A percentile compares a stretch with the other conserved stretches of the same genome.
Conservation (phyloP, 495 filamentous ascomycete genomes). For the Aspergillus ostianus region DNA sequence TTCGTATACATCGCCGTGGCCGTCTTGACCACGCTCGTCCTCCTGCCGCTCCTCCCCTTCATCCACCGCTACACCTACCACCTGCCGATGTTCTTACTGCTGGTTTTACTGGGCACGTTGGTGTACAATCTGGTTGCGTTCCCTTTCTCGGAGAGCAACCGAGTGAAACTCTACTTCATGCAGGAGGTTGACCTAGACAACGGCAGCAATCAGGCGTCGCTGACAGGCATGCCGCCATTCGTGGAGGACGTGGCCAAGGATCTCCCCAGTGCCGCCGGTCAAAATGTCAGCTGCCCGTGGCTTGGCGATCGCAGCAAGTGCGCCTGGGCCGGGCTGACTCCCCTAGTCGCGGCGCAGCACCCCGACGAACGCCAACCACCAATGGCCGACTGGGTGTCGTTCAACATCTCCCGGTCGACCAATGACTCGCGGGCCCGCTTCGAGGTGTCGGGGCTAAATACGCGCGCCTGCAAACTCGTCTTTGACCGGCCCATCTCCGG, state of each 20-base stretch:
- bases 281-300: slow-evolving; percentile 54
- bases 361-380: slow-evolving; percentile 24
- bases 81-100: slow-evolving; percentile 71
- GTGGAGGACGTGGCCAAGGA: slow-evolving; percentile 61
- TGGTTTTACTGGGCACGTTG: slow-evolving; percentile 71
- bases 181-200: slow-evolving; percentile 79
- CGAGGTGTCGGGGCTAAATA: slow-evolving; percentile 61
- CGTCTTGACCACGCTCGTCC: slow-evolving; percentile 62
- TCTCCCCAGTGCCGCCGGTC: slow-evolving; percentile 69
- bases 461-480: slow-evolving; percentile 65
- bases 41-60: slow-evolving; percentile 80
- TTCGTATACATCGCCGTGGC: slow-evolving; percentile 70
- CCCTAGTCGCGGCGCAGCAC: slow-evolving; percentile 47
- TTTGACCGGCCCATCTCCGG: slow-evolving; percentile 61
- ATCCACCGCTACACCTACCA: slow-evolving; percentile 84
- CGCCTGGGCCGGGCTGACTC: slow-evolving; percentile 65
- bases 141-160: slow-evolving; percentile 75
- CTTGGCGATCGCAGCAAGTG: slow-evolving; percentile 56
- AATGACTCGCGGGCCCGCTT: slow-evolving; percentile 47
- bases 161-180: slow-evolving; percentile 84
- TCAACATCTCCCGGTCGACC: slow-evolving; percentile 51
- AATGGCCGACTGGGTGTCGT: slow-evolving; percentile 56
- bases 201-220: slow-evolving; percentile 62
- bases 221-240: slow-evolving; percentile 71
- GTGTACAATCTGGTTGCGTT: slow-evolving; percentile 88